Evolutionary conservation across 148 eudicot genomes (phyloP).

Genomic region (Amaranthus palmeri): DNA sequence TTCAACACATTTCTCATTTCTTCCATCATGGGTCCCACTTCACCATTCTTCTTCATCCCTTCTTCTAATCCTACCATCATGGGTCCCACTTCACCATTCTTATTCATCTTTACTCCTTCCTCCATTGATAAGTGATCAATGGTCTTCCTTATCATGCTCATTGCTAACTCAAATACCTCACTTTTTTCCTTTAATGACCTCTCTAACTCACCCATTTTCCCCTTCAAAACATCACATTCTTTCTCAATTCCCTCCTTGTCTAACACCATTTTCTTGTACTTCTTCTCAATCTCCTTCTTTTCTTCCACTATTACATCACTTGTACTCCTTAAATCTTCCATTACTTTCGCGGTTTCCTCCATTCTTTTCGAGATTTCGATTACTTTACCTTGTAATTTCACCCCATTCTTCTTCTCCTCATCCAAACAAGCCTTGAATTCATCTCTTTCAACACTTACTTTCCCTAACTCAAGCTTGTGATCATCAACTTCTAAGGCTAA

Average conservation of each 20-base stretch:
- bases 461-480: conserved; percentile 26
- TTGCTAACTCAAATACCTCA: conserved; percentile 29
- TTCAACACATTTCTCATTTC: conserved; percentile 47
- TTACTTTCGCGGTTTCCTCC: conserved; percentile 32
- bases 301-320: conserved; percentile 27
- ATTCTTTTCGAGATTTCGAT: conserved; percentile 35
- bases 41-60: too few species aligned
- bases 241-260: conserved; percentile 37
- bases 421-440: conserved; percentile 30
- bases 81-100: conserved; percentile 32
- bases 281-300: conserved; percentile 48
- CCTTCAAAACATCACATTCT: conserved; percentile 21
- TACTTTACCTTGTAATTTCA: conserved; percentile 32
- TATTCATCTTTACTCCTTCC: conserved; percentile 7
- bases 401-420: conserved; percentile 44
- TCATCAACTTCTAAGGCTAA: conserved; percentile 35
- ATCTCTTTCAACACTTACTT: conserved; percentile 43
- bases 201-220: conserved; percentile 30
- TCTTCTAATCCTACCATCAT: conserved; percentile 37
- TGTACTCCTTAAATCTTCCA: conserved; percentile 33
- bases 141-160: conserved; percentile 43
- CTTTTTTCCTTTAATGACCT: conserved; percentile 29
- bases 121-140: conserved; percentile 23
- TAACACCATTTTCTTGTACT: conserved; percentile 22
- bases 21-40: too few species aligned